Conservation (phyloP, 2,329 filamentous ascomycete genomes). For the Aphanoascus verrucosus region DNA sequence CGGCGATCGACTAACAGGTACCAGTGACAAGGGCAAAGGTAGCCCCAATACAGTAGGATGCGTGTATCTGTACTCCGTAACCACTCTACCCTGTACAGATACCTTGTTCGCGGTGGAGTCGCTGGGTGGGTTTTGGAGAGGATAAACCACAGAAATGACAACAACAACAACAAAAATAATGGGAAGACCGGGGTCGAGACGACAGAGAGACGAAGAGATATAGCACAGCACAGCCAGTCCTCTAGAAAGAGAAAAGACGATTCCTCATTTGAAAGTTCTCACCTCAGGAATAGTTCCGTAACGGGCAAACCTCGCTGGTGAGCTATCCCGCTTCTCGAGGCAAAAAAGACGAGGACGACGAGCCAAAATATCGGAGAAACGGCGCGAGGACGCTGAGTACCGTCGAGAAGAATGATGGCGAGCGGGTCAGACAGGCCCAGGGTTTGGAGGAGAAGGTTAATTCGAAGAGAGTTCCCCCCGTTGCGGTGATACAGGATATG, state of each 20-base stretch:
- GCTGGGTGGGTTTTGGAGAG: background rate
- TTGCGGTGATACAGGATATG: background rate
- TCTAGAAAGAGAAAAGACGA: background rate
- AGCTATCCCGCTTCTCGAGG: background rate
- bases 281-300: no score
- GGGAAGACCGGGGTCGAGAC: background rate
- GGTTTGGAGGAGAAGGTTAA: background rate
- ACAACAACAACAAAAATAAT: background rate
- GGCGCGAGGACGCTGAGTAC: background rate
- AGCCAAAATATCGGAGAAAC: background rate
- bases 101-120: conserved; percentile 3
- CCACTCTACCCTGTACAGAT: conserved; percentile 2
- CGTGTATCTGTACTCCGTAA: conserved; percentile 8
- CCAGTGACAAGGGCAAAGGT: conserved; percentile 6
- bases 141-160: background rate
- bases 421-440: conserved; percentile 8
- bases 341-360: background rate
- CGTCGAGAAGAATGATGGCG: background rate
- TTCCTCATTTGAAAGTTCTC: no score
- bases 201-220: background rate
- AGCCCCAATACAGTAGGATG: background rate
- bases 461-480: background rate
- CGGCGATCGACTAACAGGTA: conserved; percentile 4
- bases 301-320: background rate
- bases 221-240: background rate